Evolutionary conservation across 2,329 filamentous ascomycete species (phyloP).

Genomic region (Diaporthe citrichinensis): DNA sequence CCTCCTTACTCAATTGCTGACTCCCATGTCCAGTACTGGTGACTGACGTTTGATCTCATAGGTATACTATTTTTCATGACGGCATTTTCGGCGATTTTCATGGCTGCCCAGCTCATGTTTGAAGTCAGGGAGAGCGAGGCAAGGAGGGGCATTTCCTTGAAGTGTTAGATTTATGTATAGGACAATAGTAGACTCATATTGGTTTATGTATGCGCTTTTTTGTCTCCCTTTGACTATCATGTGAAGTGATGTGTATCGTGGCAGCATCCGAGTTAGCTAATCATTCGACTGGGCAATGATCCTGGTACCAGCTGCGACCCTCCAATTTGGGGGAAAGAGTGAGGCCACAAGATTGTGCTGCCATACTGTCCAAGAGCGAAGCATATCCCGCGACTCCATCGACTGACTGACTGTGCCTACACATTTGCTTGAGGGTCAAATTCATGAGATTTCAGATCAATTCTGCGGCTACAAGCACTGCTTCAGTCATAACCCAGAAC

Average conservation of each 20-base stretch:
- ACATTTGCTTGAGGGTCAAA: neutral
- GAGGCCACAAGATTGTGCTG: neutral
- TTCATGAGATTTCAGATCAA: neutral
- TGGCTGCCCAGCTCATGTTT: constrained; percentile 95
- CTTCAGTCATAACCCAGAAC: neutral
- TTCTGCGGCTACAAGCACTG: neutral
- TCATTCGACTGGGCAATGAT: neutral
- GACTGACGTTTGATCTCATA: constrained; percentile 43
- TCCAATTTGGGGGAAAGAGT: neutral
- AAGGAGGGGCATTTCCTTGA: constrained; percentile 84
- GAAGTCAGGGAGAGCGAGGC: constrained; percentile 90
- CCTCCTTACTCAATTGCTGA: neutral
- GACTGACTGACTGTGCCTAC: neutral
- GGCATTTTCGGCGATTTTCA: constrained; percentile 83
- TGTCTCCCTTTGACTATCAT: neutral
- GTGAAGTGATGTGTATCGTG: neutral
- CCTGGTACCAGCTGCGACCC: neutral
- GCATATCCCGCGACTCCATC: neutral
- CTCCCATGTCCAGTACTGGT: neutral
- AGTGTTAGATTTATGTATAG: constrained; percentile 71
- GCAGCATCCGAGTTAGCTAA: neutral
- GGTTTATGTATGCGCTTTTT: neutral
- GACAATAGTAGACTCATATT: neutral
- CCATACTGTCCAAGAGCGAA: neutral
- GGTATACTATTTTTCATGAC: constrained; percentile 81